Evolutionary conservation across 768 basidiomycete genomes (phyloP).

Genomic region (Pleurotus ostreatus): DNA sequence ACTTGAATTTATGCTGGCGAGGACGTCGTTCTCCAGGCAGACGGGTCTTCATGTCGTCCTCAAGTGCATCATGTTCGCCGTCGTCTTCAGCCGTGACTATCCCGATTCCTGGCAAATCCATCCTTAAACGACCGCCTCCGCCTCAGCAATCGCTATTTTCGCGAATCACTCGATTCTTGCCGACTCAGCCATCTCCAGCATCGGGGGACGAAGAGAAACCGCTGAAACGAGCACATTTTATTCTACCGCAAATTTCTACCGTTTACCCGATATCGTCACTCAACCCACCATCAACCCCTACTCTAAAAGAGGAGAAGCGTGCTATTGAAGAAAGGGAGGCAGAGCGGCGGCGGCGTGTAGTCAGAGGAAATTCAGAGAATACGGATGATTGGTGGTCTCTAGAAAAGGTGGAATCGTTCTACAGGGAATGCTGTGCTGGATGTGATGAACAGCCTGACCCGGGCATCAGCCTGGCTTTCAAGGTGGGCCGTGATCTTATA

Average conservation of each 20-base stretch:
- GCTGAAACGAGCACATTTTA: conserved; percentile 87
- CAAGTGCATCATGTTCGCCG: conserved; percentile 54
- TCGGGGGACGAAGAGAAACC: conserved; percentile 48
- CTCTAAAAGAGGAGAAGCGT: conserved; percentile 76
- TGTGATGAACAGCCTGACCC: conserved; percentile 69
- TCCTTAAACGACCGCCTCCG: conserved; percentile 74
- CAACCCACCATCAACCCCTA: conserved; percentile 79
- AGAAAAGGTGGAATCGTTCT: conserved; percentile 82
- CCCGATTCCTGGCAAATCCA: conserved; percentile 74
- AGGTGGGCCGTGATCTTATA: conserved; percentile 39
- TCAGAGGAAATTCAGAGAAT: conserved; percentile 48
- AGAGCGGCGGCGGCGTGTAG: conserved; percentile 62
- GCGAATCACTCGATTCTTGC: conserved; percentile 71
- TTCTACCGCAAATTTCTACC: conserved; percentile 79
- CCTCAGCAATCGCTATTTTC: conserved; percentile 66
- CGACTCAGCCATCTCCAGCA: conserved; percentile 35
- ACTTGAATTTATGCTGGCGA: too few species aligned
- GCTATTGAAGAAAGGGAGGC: conserved; percentile 74
- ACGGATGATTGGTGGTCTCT: conserved; percentile 78
- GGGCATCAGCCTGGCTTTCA: conserved; percentile 64
- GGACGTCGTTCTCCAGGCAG: too few species aligned
- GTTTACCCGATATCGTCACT: conserved; percentile 87
- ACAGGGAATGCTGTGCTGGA: conserved; percentile 78
- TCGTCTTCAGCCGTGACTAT: conserved; percentile 82
- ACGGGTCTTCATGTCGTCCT: conserved; percentile 18